Percentiles rank a stretch among this genome's conserved stretches.
These are phyloP conservation scores for Gymnopus androsaceus DNA, from an alignment of 1,284 basidiomycete species.

Conservation along the genomic window DNA sequence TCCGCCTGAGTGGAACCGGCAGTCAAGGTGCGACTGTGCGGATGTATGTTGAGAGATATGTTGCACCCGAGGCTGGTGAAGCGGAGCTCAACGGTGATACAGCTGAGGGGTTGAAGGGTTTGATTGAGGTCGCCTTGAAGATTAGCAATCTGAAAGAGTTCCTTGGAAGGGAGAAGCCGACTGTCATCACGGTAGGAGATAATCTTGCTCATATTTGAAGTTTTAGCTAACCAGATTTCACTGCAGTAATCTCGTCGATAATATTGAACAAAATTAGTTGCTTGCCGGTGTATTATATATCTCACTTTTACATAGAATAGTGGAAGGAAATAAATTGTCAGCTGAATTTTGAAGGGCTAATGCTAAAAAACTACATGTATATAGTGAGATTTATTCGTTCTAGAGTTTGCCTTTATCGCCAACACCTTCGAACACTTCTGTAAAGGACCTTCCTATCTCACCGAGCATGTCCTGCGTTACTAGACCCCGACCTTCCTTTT, in stretches of 20 bases:
- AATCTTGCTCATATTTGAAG: not conserved
- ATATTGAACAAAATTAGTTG: not conserved
- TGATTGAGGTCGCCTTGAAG: conserved; percentile 92
- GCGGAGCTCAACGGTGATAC: conserved; percentile 78
- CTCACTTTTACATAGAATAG: too few species aligned
- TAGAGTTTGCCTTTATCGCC: conserved; percentile 39
- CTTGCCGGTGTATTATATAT: too few species aligned
- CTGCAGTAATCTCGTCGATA: not conserved
- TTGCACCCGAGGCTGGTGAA: conserved; percentile 68
- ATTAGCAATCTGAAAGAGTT: conserved; percentile 85
- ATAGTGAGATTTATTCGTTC: not conserved
- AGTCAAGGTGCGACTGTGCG: conserved; percentile 93
- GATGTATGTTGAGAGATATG: conserved; percentile 93
- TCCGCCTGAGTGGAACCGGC: conserved; percentile 94
- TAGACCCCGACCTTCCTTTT: conserved; percentile 76
- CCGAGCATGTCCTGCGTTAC: conserved; percentile 89
- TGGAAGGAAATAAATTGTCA: not conserved
- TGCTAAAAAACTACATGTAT: not conserved
- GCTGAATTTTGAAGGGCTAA: too few species aligned
- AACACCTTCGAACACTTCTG: conserved; percentile 69
- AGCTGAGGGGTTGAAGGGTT: conserved; percentile 87
- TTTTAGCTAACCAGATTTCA: not conserved
- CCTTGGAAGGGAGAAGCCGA: conserved; percentile 87
- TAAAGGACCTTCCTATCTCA: conserved; percentile 75
- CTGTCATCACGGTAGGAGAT: conserved; percentile 86